phyloP scores from a whole-genome alignment of 805 yeast species.

The Naumovozyma baii region DNA sequence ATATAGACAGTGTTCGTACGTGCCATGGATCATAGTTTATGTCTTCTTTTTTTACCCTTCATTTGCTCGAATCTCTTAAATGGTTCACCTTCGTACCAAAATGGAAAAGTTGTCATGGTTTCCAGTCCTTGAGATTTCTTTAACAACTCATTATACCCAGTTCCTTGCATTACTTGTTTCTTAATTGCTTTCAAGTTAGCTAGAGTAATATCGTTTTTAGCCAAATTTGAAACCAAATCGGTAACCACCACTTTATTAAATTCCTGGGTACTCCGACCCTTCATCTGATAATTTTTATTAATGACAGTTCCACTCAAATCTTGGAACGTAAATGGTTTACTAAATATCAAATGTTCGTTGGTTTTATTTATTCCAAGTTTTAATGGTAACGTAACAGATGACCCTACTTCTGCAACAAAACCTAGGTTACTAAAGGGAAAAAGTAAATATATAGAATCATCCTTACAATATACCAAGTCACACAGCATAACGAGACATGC shows the following conservation, averaged over 20 bases:
- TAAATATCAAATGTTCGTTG: constrained; percentile 61
- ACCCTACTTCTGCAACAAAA: constrained; percentile 70
- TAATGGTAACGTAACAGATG: constrained; percentile 54
- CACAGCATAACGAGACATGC: constrained; percentile 62
- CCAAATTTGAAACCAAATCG: constrained; percentile 30
- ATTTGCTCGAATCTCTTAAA: constrained; percentile 14
- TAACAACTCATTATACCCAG: constrained; percentile 4
- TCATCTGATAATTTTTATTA: constrained; percentile 42
- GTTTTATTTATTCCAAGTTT: constrained; percentile 69
- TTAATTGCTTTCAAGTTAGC: constrained; percentile 36
- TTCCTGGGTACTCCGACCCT: constrained; percentile 34
- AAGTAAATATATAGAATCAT: constrained; percentile 47
- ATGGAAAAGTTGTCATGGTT: constrained; percentile 17
- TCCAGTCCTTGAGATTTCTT: constrained; percentile 14
- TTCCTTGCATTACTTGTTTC: constrained; percentile 23
- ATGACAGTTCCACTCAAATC: constrained; percentile 54
- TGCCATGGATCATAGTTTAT: constrained; percentile 11
- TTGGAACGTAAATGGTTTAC: constrained; percentile 50
- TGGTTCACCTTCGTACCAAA: constrained; percentile 22
- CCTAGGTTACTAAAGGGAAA: constrained; percentile 79
- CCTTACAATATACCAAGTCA: constrained; percentile 63
- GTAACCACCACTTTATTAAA: constrained; percentile 37
- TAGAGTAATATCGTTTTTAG: not conserved
- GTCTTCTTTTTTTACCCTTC: constrained; percentile 10
- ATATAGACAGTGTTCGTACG: too few relatives aligned